Conservation (phyloP, 2,329 filamentous ascomycete genomes). For the Botrytis pseudocinerea region DNA sequence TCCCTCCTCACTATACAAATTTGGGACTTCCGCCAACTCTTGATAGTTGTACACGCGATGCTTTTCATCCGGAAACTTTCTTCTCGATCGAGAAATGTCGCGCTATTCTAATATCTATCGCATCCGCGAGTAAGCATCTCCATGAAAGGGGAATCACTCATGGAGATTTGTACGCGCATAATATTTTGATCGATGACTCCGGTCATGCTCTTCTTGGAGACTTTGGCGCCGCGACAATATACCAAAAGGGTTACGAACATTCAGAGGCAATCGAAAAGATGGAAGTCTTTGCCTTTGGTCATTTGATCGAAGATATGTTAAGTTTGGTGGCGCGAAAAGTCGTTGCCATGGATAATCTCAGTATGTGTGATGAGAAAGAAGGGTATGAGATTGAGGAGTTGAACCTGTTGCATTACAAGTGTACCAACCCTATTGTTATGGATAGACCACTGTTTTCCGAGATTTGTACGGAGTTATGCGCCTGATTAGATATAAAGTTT, state of each 20-base stretch:
- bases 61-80: constrained; percentile 41
- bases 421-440: constrained; percentile 35
- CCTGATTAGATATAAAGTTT: constrained; percentile 6
- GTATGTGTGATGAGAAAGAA: constrained; percentile 35
- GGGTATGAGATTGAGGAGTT: constrained; percentile 35
- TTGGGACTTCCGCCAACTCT: constrained; percentile 49
- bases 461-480: constrained; percentile 27
- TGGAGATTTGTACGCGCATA: constrained; percentile 52
- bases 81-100: constrained; percentile 41
- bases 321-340: constrained; percentile 39
- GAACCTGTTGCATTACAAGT: constrained; percentile 38
- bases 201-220: constrained; percentile 50
- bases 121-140: constrained; percentile 47
- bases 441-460: constrained; percentile 37
- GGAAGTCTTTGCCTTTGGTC: constrained; percentile 51
- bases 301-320: constrained; percentile 49
- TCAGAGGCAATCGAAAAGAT: constrained; percentile 44
- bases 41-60: constrained; percentile 49
- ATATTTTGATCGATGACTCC: constrained; percentile 46
- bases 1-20: constrained; percentile 47
- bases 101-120: constrained; percentile 45
- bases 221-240: constrained; percentile 51
- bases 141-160: constrained; percentile 48
- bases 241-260: constrained; percentile 37
- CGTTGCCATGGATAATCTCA: constrained; percentile 25